Evolutionary conservation across 2,329 filamentous ascomycete genomes (phyloP).

Genomic region (Colletotrichum tropicale): DNA sequence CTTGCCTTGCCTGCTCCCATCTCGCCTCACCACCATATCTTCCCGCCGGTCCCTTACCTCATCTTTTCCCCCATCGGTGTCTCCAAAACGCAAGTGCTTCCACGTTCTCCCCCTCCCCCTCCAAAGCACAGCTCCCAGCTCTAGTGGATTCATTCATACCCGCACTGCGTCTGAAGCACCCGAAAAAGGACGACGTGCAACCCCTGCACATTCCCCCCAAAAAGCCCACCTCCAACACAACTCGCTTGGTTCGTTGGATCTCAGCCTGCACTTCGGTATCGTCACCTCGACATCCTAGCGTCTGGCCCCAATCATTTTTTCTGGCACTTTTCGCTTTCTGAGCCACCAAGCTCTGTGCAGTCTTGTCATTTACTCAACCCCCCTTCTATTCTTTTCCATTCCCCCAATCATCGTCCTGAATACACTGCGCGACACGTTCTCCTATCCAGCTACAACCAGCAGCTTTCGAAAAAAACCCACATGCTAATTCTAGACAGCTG

Average conservation of each 20-base stretch:
- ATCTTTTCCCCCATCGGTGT: not conserved
- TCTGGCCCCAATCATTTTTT: not conserved
- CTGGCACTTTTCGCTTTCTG: not conserved
- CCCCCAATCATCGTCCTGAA: slow-evolving; percentile 6
- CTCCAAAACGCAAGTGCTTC: slow-evolving; percentile 1
- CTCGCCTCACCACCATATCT: not conserved
- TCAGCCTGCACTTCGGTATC: slow-evolving; percentile 13
- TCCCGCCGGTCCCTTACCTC: slow-evolving; percentile 2
- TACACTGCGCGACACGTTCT: slow-evolving; percentile 4
- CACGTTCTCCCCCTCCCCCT: slow-evolving; percentile 10
- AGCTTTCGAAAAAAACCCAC: slow-evolving; percentile 41
- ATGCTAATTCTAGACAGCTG: slow-evolving; percentile 62
- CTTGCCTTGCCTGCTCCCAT: not conserved
- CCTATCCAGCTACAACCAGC: slow-evolving; percentile 21
- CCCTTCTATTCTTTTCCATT: slow-evolving; percentile 22
- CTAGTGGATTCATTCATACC: slow-evolving; percentile 16
- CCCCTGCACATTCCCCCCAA: slow-evolving; percentile 7
- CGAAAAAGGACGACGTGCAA: slow-evolving; percentile 17
- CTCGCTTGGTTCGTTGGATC: slow-evolving; percentile 6
- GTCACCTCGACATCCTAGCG: slow-evolving; percentile 15
- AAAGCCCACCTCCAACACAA: slow-evolving; percentile 18
- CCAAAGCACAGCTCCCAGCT: slow-evolving; percentile 20
- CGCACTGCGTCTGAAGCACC: slow-evolving; percentile 11
- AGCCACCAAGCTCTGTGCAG: slow-evolving; percentile 1
- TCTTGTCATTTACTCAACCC: not conserved